A percentile compares a stretch with the other conserved stretches of the same genome.
Evolutionary conservation across 2,329 filamentous ascomycete species (phyloP).

Genomic region (Escovopsis sp.): DNA sequence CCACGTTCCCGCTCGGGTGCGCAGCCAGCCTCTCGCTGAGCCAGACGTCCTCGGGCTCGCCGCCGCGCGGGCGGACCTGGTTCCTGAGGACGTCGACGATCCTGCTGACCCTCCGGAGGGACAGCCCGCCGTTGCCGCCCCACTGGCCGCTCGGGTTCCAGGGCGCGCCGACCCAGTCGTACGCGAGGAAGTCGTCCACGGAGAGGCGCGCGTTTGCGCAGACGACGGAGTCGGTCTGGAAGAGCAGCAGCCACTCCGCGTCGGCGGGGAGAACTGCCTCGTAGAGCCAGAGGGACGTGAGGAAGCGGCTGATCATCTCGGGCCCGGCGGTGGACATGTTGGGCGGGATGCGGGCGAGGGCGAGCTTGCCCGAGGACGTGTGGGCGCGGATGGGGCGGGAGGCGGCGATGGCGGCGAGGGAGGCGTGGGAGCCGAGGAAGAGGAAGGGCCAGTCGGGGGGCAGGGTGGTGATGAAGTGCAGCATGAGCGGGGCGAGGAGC

Average conservation of each 20-base stretch:
- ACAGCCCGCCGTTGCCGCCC: slow-evolving; percentile 38
- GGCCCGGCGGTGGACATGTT: slow-evolving; percentile 36
- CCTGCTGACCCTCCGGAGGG: slow-evolving; percentile 35
- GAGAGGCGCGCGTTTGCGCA: slow-evolving; percentile 35
- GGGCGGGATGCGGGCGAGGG: slow-evolving; percentile 34
- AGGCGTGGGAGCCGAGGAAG: slow-evolving; percentile 37
- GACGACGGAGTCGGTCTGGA: slow-evolving; percentile 40
- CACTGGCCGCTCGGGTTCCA: slow-evolving; percentile 28
- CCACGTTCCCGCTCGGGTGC: slow-evolving; percentile 31
- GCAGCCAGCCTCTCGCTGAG: slow-evolving; percentile 36
- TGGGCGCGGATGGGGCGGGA: slow-evolving; percentile 31
- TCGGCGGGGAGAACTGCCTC: slow-evolving; percentile 31
- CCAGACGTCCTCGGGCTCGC: slow-evolving; percentile 42
- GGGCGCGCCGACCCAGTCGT: slow-evolving; percentile 39
- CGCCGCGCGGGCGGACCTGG: slow-evolving; percentile 27
- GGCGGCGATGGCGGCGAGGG: slow-evolving; percentile 29
- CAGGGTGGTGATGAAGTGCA: slow-evolving; percentile 42
- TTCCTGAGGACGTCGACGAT: slow-evolving; percentile 37
- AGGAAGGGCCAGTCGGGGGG: slow-evolving; percentile 43
- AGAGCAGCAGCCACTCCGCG: slow-evolving; percentile 36
- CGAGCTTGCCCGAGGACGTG: slow-evolving; percentile 29
- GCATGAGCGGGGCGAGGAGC: slow-evolving; percentile 35
- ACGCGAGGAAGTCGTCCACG: slow-evolving; percentile 35
- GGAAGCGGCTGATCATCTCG: slow-evolving; percentile 37
- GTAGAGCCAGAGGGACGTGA: slow-evolving; percentile 39